phyloP scores from a whole-genome alignment of 129 eudicot species.

The Lactuca saligna region DNA sequence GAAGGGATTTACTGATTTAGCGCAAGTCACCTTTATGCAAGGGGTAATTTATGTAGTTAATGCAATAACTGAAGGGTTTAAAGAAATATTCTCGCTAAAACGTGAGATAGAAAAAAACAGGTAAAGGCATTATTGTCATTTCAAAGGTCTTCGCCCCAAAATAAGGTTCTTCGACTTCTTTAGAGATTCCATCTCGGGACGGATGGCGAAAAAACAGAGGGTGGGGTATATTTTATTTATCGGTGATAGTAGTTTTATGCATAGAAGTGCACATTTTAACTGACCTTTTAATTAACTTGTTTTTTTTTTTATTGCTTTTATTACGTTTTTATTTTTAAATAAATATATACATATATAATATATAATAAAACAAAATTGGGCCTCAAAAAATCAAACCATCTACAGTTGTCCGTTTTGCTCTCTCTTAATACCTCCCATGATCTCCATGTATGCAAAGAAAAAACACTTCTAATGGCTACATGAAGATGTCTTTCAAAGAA shows the following conservation, averaged over 20 bases:
- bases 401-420: too few relatives aligned
- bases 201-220: constrained; percentile 29
- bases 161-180: constrained; percentile 26
- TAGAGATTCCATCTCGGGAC: constrained; percentile 27
- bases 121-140: constrained; percentile 21
- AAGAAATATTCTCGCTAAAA: background rate
- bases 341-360: too few relatives aligned
- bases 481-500: too few relatives aligned
- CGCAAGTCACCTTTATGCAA: background rate
- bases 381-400: too few relatives aligned
- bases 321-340: too few relatives aligned
- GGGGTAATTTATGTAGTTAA: background rate
- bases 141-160: background rate
- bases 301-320: constrained; percentile 2
- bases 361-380: too few relatives aligned
- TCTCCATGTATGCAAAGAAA: too few relatives aligned
- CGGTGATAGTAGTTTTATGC: background rate
- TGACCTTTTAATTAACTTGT: constrained; percentile 1
- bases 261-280: constrained; percentile 26
- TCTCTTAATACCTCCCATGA: too few relatives aligned
- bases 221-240: background rate
- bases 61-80: background rate
- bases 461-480: too few relatives aligned
- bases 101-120: background rate
- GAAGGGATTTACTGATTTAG: background rate